phyloP scores from a whole-genome alignment of 1,139 yeast species.

The Saccharomyces hybrid region DNA sequence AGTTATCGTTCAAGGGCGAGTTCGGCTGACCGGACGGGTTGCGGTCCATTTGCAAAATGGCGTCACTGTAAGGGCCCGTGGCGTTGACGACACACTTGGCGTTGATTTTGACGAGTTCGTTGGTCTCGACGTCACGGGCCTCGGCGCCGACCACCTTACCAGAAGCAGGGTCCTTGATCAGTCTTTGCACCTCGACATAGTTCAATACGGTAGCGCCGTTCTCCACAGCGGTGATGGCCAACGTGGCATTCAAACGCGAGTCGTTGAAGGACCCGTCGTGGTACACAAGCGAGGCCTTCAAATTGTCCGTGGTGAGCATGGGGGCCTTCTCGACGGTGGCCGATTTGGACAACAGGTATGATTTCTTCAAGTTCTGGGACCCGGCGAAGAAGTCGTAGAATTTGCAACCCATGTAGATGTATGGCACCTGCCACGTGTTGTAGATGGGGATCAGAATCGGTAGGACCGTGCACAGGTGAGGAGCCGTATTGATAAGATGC shows the following conservation, averaged over 20 bases:
- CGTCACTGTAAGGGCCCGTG: slow-evolving; percentile 90
- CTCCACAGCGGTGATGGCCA: slow-evolving; percentile 80
- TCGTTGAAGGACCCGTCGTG: slow-evolving; percentile 96
- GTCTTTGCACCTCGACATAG: slow-evolving; percentile 73
- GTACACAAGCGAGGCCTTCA: slow-evolving; percentile 88
- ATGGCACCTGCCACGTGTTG: slow-evolving; percentile 94
- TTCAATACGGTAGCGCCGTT: slow-evolving; percentile 87
- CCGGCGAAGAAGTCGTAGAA: slow-evolving; percentile 94
- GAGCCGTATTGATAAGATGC: slow-evolving; percentile 84
- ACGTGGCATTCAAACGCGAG: slow-evolving; percentile 79
- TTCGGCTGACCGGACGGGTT: slow-evolving; percentile 54
- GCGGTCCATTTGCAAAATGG: slow-evolving; percentile 78
- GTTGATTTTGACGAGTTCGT: slow-evolving; percentile 48
- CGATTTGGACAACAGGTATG: slow-evolving; percentile 64
- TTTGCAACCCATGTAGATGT: slow-evolving; percentile 87
- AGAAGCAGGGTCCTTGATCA: slow-evolving; percentile 54
- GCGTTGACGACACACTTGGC: slow-evolving; percentile 84
- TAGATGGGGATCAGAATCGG: slow-evolving; percentile 95
- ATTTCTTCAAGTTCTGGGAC: slow-evolving; percentile 69
- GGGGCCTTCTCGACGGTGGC: slow-evolving; percentile 76
- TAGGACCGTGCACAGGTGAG: slow-evolving; percentile 77
- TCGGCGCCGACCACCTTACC: slow-evolving; percentile 66
- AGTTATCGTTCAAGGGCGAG: slow-evolving; percentile 25
- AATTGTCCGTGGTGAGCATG: slow-evolving; percentile 69
- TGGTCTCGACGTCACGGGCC: slow-evolving; percentile 70